phyloP scores from a whole-genome alignment of 2,329 filamentous ascomycete genomes.

The Pseudogymnoascus sp. region DNA sequence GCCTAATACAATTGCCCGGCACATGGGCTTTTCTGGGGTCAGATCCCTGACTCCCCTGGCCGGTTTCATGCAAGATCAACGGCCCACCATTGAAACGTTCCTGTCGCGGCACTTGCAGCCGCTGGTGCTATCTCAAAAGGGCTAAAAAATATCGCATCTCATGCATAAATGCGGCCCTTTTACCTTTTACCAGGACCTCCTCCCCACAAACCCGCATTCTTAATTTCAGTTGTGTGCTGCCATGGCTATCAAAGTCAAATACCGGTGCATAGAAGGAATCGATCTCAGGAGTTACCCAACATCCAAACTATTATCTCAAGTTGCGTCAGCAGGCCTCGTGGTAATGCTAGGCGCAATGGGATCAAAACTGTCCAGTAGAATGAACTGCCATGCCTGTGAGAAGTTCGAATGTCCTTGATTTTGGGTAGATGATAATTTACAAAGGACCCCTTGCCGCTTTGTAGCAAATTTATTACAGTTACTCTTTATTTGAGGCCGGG shows the following conservation, averaged over 20 bases:
- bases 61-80: not conserved
- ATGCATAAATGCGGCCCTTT: not conserved
- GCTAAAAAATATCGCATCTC: not conserved
- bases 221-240: not conserved
- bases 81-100: not conserved
- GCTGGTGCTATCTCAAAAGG: not conserved
- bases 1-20: not conserved
- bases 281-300: no score
- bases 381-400: no score
- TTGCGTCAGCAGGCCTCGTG: no score
- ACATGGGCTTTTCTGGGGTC: conserved; percentile 16
- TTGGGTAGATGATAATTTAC: no score
- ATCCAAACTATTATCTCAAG: no score
- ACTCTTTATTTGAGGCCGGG: no score
- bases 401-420: no score
- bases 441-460: no score
- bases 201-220: not conserved
- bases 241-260: not conserved
- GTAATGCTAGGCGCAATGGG: no score
- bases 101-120: not conserved
- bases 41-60: not conserved
- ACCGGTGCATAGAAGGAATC: not conserved
- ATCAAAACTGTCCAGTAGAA: no score
- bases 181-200: not conserved
- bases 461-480: no score